Percentiles rank a stretch among this genome's conserved stretches.
Conservation (phyloP, 257 asterid species). For the Paulownia fortunei region DNA sequence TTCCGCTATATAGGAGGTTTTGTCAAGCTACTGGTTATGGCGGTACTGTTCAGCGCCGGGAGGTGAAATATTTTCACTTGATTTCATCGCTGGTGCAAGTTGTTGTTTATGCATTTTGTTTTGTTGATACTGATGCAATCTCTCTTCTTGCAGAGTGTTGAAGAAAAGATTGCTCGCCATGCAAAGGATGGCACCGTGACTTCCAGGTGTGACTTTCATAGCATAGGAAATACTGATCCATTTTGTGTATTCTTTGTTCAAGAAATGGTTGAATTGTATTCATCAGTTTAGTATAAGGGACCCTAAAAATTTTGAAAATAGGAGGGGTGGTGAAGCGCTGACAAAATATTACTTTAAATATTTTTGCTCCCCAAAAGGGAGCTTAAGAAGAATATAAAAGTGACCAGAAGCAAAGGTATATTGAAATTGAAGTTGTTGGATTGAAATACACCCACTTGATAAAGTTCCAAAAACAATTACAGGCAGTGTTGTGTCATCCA, state of each 20-base stretch:
- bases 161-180: conserved; percentile 95
- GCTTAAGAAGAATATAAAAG: neutral
- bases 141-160: conserved; percentile 69
- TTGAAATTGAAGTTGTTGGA: neutral
- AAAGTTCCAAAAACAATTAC: neutral
- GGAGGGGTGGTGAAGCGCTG: no score
- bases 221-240: neutral
- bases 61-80: conserved; percentile 51
- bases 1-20: conserved; percentile 90
- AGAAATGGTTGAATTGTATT: neutral
- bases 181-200: conserved; percentile 80
- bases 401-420: neutral
- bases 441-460: neutral
- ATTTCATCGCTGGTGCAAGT: neutral
- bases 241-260: neutral
- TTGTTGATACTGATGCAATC: conserved; percentile 15
- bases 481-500: neutral
- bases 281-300: no score
- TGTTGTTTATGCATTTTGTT: conserved; percentile 3
- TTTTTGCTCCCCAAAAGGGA: neutral
- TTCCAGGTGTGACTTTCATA: conserved; percentile 55
- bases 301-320: no score
- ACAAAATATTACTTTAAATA: neutral
- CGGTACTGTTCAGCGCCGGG: conserved; percentile 90
- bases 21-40: conserved; percentile 99